Evolutionary conservation across 257 asterid species (phyloP), one percentile per base, ranked within the genome.

Genomic region (Scutellaria galericulata): DNA sequence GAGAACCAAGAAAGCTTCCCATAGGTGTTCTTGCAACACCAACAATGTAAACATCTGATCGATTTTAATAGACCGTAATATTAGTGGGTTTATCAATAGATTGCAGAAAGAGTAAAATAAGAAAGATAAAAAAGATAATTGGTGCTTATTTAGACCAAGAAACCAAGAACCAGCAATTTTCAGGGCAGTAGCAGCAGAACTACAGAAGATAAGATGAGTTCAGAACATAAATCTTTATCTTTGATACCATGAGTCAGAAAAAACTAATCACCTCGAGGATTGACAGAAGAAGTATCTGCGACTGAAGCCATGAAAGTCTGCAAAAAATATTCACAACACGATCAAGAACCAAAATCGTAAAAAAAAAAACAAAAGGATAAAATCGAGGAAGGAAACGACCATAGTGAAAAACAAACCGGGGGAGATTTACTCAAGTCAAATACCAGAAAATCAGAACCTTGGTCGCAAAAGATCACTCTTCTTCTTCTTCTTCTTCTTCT

Each of bases 21-120:
- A 91, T 75, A 18, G 99, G 99, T 5, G 99, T 94, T 84, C 99
- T 83, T 14, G 97, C 97, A 83, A 94, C 87, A 70, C 99, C 97
- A 56, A 94, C 97, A 76, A 94, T 81, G 82, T 96, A 94, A 42
- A 90, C 97, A 91, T 94, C 99, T 94, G 93, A 31, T 31, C 37
- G 27, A 31, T 31, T 31, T 31, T 31, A 31, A 31, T 15, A 4
- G 13, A 46, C 14, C 41, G 54, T n/a, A 13, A 50, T 14, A 61
- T 9, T 35, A 14, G 50, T 5, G 39, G 47, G 14, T 40, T 67
- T 20, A 45, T 50, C 40, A 39, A 62, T 41, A 63, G 78, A 13
- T 53, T 54, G n/a, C 56, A 52, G 41, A 20, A 51, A 68, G 64
- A 53, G 6, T 2, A 41, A 48, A 15, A 62, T 20, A 15, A 27